Evolutionary conservation across 2,329 filamentous ascomycete genomes (phyloP), one percentile per base, ranked within the genome.

Genomic region (Capronia coronata): DNA sequence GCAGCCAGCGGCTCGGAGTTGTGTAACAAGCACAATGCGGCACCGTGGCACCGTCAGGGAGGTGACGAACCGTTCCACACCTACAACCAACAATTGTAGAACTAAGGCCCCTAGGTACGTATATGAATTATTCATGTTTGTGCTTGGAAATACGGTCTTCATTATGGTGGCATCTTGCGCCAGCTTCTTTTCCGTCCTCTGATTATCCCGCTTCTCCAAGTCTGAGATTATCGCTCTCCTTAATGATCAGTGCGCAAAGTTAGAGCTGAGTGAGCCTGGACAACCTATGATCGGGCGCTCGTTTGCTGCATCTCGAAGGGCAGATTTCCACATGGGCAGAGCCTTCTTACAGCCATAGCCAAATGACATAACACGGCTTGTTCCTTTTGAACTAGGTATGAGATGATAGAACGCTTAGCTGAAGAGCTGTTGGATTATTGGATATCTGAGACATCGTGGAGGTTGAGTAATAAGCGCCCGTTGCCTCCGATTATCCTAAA

Each of bases 391-490:
- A 32, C 29, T n/a, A n/a, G 11, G n/a, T 11, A 32, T 32, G 29
- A 32, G 29, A 32, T n/a, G n/a, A 4, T n/a, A n/a, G n/a, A n/a
- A n/a, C n/a, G n/a, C n/a, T n/a, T n/a, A n/a, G n/a, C n/a, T 8
- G 27, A 21, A n/a, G 25, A 19, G 39, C 14, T 29, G 37, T 18
- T 10, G 10, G 25, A 32, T 40, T 11, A 40, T 40, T 45, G 48
- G 38, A 30, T 19, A 37, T 44, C 37, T 45, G 40, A 30, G 38
- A 46, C 48, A 48, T 51, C 35, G 45, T 46, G 39, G 39, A 42
- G 40, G 37, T 51, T 54, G 47, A 51, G 45, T 54, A 51, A 42
- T 54, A 54, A 54, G 52, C 52, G 52, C 42, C 52, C 19, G n/a
- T 6, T 14, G 19, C 7, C 14, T 19, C 13, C 10, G 11, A n/a